Conservation (phyloP, 78 protist genomes). For the Cavenderia fasciculata region DNA sequence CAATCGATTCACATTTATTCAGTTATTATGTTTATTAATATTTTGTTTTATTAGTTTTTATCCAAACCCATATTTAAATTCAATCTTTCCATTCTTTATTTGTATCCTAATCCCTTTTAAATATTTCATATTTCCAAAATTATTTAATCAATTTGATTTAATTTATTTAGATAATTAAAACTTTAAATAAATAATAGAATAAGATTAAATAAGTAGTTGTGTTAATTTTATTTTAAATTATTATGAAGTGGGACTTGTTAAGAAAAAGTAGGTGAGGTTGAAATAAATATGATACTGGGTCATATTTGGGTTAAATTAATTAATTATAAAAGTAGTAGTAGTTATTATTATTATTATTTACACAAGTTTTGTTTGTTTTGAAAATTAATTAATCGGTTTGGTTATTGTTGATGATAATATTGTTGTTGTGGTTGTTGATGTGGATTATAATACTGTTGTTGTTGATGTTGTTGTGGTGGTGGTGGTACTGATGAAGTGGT, state of each 20-base stretch:
- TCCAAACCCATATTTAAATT: constrained; percentile 22
- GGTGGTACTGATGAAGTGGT: not conserved
- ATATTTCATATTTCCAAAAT: constrained; percentile 18
- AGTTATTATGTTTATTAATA: constrained; percentile 1
- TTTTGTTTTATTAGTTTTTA: constrained; percentile 33
- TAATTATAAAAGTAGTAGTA: too few relatives aligned
- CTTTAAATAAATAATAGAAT: not conserved
- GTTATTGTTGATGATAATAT: not conserved
- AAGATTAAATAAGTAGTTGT: too few relatives aligned
- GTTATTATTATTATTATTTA: too few relatives aligned
- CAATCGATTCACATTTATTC: constrained; percentile 3
- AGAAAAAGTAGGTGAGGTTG: too few relatives aligned
- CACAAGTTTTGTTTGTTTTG: too few relatives aligned
- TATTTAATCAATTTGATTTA: not conserved
- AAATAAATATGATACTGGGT: too few relatives aligned
- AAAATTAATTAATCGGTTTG: too few relatives aligned
- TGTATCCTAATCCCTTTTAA: constrained; percentile 21
- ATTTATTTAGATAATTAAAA: not conserved
- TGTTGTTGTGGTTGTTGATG: not conserved
- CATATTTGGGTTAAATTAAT: too few relatives aligned
- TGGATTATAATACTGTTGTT: not conserved
- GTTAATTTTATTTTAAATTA: too few relatives aligned
- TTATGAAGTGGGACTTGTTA: too few relatives aligned
- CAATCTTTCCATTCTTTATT: constrained; percentile 12
- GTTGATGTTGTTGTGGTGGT: not conserved